Base-by-base conservation (phyloP, 139 green algal genomes). In the Tetraselmis chui region DNA sequence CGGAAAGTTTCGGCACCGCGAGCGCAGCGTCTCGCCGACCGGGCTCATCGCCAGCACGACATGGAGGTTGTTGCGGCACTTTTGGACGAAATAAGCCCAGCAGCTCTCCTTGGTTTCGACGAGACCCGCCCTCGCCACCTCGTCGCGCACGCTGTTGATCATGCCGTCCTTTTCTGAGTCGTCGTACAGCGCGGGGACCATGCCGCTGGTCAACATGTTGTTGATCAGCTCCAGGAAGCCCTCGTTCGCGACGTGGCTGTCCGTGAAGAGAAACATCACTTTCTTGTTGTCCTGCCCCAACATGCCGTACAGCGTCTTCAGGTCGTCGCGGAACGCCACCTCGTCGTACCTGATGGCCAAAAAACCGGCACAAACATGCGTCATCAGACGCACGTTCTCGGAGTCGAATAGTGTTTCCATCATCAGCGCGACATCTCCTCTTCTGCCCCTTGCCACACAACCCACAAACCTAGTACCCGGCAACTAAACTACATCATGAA, bases 161-260 rank as follows among this genome's bases (percentile, higher is more conserved):
- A 93, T 85, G 1, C 78, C 86, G 32, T 96, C 93, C 86, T 96
- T 96, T 80, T 97, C 94, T 0, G 81, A 77, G 26, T 94, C 92
- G 78, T 94, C 91, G 83, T 94, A 97, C 74, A 97, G 84, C 76
- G 92, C 94, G 2, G 94, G 94, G 76, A 97, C 92, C 91, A 95
- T 96, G 77, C 94, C 94, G 74, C 83, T 88, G 58, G 93, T 95
- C 28, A 97, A 87, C 92, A 97, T 95, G 88, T 95, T 97, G 87
- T 97, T 97, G 87, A 97, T 91, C 23, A 95, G 90, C 88, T 97
- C 93, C 86, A 97, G 82, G 84, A 97, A 97, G 81, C 91, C 89
- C 87, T 97, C 93, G 28, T 97, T 89, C 1, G 89, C 93, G 23
- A 97, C 93, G 83, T 97, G 92, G 2, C 87, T 85, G 83, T 97